Base-by-base conservation (phyloP, 306 rosid species). In the Vigna reflexopilosa region DNA sequence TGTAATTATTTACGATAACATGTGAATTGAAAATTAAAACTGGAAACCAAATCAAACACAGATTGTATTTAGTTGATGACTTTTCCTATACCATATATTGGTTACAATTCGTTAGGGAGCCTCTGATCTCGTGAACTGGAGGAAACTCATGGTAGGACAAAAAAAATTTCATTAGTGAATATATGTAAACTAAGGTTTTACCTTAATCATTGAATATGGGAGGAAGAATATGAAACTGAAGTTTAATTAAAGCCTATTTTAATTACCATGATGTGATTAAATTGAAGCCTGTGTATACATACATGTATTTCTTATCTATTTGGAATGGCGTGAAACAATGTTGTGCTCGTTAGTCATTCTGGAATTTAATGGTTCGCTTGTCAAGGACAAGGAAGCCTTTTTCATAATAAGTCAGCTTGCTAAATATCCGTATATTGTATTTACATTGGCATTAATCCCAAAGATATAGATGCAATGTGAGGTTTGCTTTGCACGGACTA, bases 311-410 rank as follows among this genome's bases (percentile, higher is more conserved):
- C 22, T 30, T 61, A 15, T 17, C 67, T 61, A 61, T 28, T 12
- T 61, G 67, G 20, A 61, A 61, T 28, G 19, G 19, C 67, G 2
- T 64, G 69, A 38, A 64, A 15, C 49, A 7, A n/a, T 64, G 49
- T 36, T 32, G 69, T n/a, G 20, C 50, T 65, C 38, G 7, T 38
- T 65, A 38, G n/a, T 67, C 36, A 51, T 30, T 49, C 70, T 62
- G 51, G 22, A 61, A 49, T 70, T 28, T 9, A 50, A 4, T 16
- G 77, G 48, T 36, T 70, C 50, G 57, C 55, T 51, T 70, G 77
- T 50, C 34, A 30, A 30, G 34, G 34, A 30, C 49, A 10, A 30
- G 67, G 20, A 52, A 38, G 45, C 11, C 49, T n/a, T 79, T 61
- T 68, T 55, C 20, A 1, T 70, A 36, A 22, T 50, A 36, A 48